Base-by-base conservation (phyloP, 106 monocot species). In the Xerophyta viscosa region DNA sequence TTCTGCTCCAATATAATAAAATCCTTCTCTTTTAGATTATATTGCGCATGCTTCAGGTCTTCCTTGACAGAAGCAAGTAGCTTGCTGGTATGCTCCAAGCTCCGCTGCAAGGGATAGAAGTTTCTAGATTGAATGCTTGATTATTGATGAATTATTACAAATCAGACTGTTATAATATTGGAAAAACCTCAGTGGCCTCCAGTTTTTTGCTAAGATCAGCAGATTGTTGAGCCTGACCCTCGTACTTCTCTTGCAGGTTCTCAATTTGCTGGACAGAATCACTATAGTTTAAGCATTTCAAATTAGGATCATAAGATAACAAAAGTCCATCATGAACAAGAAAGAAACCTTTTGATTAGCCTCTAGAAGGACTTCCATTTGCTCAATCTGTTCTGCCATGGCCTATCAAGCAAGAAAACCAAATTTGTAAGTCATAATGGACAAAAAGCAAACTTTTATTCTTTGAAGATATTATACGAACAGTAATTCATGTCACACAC, bases 371-470 rank as follows among this genome's bases (percentile, higher is more conserved):
- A 54, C 29, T 5, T 52, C 66, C 85, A 86, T 98, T 57, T 82
- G 82, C 25, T 85, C 90, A 58, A 99, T 90, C 64, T 83, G 78
- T 6, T 90, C 90, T 24, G 79, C 37, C 98, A 83, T 99, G 51
- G 82, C 80, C 98, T 98, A 29, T 5, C 71, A 17, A 10, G 22
- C 26, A 50, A 23, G 60, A 39, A 47, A 43, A 24, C 14, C 24
- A 1, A 39, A 39, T 7, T 2, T 39, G 10, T 39, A 39, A 2
- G 10, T 2, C 13, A 1, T 12, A 10, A 7, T 39, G 6, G 13
- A 39, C 39, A 2, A 7, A 3, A 39, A 12, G 39, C 39, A 12
- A 8, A 39, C 2, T 12, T 5, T 39, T 12, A 2, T 39, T 15
- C 10, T 39, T 15, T 39, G 6, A 2, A 39, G 10, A 2, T 12